Percentiles rank a stretch among this genome's conserved stretches.
Conservation (phyloP, 257 asterid genomes). For the Jaltomata sinuosa region DNA sequence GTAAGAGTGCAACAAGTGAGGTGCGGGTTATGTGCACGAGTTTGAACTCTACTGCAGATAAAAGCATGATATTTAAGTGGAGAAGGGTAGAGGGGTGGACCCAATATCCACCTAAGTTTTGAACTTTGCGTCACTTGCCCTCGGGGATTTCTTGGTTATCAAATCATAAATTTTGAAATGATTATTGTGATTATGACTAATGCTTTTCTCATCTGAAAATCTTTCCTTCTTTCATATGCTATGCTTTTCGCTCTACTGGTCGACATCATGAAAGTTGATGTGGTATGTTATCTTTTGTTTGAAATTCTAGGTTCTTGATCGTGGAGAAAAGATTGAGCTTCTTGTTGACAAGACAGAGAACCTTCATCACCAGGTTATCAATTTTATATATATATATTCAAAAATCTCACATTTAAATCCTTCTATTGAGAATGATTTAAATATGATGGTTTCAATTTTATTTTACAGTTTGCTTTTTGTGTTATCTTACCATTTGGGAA, state of each 20-base stretch:
- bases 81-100: neutral
- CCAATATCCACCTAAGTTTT: neutral
- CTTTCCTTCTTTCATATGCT: neutral
- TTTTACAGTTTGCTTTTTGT: neutral
- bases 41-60: neutral
- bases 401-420: neutral
- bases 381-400: neutral
- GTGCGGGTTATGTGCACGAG: neutral
- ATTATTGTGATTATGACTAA: neutral
- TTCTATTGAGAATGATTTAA: neutral
- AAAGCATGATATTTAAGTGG: neutral
- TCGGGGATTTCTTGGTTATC: neutral
- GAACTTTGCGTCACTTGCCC: neutral
- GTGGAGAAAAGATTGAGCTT: slow-evolving; percentile 90
- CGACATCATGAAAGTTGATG: neutral
- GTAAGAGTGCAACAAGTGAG: neutral
- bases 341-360: slow-evolving; percentile 89
- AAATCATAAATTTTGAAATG: neutral
- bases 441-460: neutral
- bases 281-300: slow-evolving; percentile 2
- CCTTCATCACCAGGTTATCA: slow-evolving; percentile 69
- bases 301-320: slow-evolving; percentile 68
- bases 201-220: neutral
- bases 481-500: neutral
- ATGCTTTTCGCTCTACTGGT: neutral